Evolutionary conservation across 495 filamentous ascomycete genomes (phyloP).

Genomic region (Podospora didyma): DNA sequence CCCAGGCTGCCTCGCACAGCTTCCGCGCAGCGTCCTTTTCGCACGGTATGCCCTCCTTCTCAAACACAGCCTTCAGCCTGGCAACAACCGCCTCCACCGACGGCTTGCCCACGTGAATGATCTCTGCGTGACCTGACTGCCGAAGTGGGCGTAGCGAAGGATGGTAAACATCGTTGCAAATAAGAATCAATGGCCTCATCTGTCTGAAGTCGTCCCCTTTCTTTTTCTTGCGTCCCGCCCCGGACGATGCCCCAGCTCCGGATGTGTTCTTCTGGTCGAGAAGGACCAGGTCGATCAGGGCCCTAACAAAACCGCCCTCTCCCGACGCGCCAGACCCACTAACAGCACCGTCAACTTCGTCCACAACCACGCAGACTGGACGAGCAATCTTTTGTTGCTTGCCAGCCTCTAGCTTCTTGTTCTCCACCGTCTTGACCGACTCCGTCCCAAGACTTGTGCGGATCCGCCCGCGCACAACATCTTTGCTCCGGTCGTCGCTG

Average conservation of each 20-base stretch:
- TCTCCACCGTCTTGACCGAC: constrained; percentile 77
- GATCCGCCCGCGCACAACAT: constrained; percentile 86
- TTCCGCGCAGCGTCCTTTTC: constrained; percentile 85
- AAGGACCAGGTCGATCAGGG: constrained; percentile 81
- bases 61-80: constrained; percentile 77
- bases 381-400: constrained; percentile 71
- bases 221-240: constrained; percentile 36
- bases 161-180: constrained; percentile 98
- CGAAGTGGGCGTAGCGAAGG: constrained; percentile 80
- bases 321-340: constrained; percentile 65
- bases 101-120: constrained; percentile 88
- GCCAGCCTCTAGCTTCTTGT: constrained; percentile 50
- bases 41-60: constrained; percentile 76
- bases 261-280: constrained; percentile 78
- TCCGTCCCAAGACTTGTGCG: constrained; percentile 85
- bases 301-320: constrained; percentile 89
- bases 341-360: constrained; percentile 94
- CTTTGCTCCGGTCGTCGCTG: constrained; percentile 69
- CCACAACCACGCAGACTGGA: constrained; percentile 89
- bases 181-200: constrained; percentile 81
- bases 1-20: constrained; percentile 90
- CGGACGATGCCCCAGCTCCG: constrained; percentile 31
- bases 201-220: constrained; percentile 81
- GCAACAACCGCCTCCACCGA: constrained; percentile 80
- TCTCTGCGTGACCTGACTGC: constrained; percentile 75